These are phyloP conservation scores for Aspergillus quadrilineatus DNA, from an alignment of 2,329 filamentous ascomycete genomes.

Conservation along the genomic window DNA sequence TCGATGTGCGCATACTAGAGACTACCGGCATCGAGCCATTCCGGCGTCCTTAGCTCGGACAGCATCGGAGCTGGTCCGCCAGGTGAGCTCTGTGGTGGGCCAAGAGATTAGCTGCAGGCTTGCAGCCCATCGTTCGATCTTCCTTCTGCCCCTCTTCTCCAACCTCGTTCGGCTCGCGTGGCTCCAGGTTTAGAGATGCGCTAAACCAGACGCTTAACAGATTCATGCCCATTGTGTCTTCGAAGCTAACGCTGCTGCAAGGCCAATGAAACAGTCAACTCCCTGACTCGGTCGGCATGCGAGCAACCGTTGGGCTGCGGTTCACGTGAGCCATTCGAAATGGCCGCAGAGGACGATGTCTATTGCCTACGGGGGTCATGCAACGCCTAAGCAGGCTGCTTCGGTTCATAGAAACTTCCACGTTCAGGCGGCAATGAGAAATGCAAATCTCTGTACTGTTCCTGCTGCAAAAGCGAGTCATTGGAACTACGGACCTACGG, in stretches of 20 bases:
- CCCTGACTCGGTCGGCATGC: neutral
- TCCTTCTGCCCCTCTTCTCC: slow-evolving; percentile 16
- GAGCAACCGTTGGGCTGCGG: neutral
- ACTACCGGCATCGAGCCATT: neutral
- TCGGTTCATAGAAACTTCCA: neutral
- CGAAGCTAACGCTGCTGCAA: neutral
- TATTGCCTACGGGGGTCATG: neutral
- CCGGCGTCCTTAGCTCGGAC: slow-evolving; percentile 1
- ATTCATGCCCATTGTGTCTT: slow-evolving; percentile 7
- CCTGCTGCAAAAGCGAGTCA: neutral
- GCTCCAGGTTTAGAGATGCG: slow-evolving; percentile 22
- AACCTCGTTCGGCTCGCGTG: slow-evolving; percentile 23
- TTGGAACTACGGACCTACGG: no score
- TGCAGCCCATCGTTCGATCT: slow-evolving; percentile 19
- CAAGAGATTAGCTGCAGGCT: slow-evolving; percentile 23
- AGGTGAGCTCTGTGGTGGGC: slow-evolving; percentile 7
- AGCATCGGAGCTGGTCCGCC: neutral
- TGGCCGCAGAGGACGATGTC: neutral
- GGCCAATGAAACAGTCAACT: slow-evolving; percentile 2
- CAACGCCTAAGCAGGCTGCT: neutral
- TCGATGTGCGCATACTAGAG: neutral
- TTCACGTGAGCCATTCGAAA: neutral
- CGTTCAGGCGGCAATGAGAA: no score
- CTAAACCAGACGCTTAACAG: neutral
- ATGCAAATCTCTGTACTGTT: no score